phyloP scores from a whole-genome alignment of 768 basidiomycete genomes.

The Collybiopsis luxurians region DNA sequence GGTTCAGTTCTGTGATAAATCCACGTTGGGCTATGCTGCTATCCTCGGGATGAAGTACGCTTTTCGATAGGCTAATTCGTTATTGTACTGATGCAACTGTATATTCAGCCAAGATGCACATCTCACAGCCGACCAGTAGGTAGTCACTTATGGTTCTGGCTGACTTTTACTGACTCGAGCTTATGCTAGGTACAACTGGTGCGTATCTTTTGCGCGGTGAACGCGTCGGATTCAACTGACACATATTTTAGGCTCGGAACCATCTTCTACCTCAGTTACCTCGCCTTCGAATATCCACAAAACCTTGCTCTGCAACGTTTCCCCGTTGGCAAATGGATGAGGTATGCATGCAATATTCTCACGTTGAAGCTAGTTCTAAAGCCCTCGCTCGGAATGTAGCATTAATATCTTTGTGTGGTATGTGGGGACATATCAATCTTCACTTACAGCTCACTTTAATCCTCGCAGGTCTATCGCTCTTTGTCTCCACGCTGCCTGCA shows the following conservation, averaged over 20 bases:
- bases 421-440: not conserved
- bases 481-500: conserved; percentile 66
- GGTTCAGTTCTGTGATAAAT: conserved; percentile 56
- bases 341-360: conserved; percentile 31
- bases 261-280: conserved; percentile 70
- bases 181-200: not conserved
- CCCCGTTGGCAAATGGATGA: conserved; percentile 82
- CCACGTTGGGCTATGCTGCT: conserved; percentile 44
- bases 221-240: not conserved
- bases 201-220: not conserved
- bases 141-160: conserved; percentile 13
- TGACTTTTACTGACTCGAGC: not conserved
- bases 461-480: conserved; percentile 47
- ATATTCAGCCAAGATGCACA: not conserved
- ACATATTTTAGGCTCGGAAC: conserved; percentile 58
- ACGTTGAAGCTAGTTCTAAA: not conserved
- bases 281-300: conserved; percentile 72
- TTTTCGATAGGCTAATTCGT: not conserved
- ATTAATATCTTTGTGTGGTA: conserved; percentile 63
- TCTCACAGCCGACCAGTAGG: conserved; percentile 2
- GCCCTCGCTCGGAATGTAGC: not conserved
- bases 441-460: too few species aligned
- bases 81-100: not conserved
- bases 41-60: conserved; percentile 50
- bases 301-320: conserved; percentile 70